Percentiles rank a stretch among this genome's conserved stretches.
These are phyloP conservation scores for Galeopsis tetrahit DNA, from an alignment of 257 asterid genomes.

Conservation along the genomic window DNA sequence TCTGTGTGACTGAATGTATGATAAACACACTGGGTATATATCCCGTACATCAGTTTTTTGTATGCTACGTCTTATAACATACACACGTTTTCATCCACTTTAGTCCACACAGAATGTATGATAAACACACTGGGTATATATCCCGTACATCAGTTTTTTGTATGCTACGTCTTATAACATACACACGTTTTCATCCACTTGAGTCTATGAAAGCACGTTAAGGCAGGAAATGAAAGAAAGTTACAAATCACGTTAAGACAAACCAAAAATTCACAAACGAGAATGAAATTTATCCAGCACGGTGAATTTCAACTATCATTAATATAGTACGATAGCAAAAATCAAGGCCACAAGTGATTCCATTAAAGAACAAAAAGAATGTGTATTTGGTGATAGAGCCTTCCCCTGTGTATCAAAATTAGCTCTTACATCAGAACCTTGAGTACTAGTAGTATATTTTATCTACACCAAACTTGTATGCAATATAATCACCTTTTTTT, in stretches of 20 bases:
- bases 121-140: no score
- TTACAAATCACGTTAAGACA: background rate
- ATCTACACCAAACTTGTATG: conserved; percentile 43
- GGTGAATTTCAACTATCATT: conserved; percentile 31
- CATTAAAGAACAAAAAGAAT: conserved; percentile 35
- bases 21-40: no score
- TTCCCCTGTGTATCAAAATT: conserved; percentile 26
- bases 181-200: no score
- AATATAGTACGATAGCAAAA: conserved; percentile 35
- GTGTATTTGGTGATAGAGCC: conserved; percentile 34
- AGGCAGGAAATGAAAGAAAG: background rate
- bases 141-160: no score
- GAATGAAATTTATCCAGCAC: background rate
- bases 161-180: no score
- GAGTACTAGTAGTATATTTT: conserved; percentile 25
- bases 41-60: no score
- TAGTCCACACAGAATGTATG: no score
- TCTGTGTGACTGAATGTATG: no score
- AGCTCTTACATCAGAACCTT: conserved; percentile 24
- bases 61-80: no score
- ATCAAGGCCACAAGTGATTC: conserved; percentile 15
- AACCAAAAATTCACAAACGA: background rate
- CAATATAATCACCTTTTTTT: conserved; percentile 5
- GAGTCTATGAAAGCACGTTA: background rate
- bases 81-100: no score